Evolutionary conservation across 345 rosid genomes (phyloP).

Genomic region (Eutrema japonicum): DNA sequence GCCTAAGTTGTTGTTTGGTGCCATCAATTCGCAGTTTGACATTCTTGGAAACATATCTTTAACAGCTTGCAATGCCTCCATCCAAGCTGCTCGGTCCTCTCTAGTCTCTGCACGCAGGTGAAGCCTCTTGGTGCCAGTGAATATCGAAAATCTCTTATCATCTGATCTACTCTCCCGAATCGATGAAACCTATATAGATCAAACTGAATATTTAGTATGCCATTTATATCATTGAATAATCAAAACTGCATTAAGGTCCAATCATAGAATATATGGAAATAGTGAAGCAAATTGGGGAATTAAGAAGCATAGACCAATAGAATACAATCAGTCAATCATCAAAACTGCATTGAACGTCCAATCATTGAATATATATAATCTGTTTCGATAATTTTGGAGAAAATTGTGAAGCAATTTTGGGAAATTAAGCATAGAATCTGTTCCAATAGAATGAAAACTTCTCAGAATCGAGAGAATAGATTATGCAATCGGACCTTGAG

Average conservation of each 20-base stretch:
- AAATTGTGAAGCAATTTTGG: background rate
- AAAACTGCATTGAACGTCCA: too few relatives aligned
- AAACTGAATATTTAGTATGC: background rate
- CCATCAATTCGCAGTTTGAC: conserved; percentile 92
- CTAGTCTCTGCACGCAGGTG: conserved; percentile 82
- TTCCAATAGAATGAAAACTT: background rate
- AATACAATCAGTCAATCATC: too few relatives aligned
- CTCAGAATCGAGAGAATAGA: background rate
- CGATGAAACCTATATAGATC: conserved; percentile 55
- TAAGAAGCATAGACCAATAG: too few relatives aligned
- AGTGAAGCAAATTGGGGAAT: too few relatives aligned
- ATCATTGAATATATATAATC: background rate
- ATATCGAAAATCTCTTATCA: conserved; percentile 90
- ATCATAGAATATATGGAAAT: too few relatives aligned
- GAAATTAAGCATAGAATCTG: background rate
- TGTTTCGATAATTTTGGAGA: background rate
- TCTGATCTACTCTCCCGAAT: conserved; percentile 86
- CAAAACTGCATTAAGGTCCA: background rate
- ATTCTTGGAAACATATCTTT: conserved; percentile 94
- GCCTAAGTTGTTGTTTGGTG: conserved; percentile 53
- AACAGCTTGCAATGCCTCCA: conserved; percentile 86
- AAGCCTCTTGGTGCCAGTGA: conserved; percentile 86
- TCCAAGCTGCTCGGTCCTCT: conserved; percentile 80
- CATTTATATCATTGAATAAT: background rate
- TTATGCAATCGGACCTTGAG: conserved; percentile 63